Base-by-base conservation (phyloP, 352 stramenopile genomes). In the Globisporangium recalcitrans region DNA sequence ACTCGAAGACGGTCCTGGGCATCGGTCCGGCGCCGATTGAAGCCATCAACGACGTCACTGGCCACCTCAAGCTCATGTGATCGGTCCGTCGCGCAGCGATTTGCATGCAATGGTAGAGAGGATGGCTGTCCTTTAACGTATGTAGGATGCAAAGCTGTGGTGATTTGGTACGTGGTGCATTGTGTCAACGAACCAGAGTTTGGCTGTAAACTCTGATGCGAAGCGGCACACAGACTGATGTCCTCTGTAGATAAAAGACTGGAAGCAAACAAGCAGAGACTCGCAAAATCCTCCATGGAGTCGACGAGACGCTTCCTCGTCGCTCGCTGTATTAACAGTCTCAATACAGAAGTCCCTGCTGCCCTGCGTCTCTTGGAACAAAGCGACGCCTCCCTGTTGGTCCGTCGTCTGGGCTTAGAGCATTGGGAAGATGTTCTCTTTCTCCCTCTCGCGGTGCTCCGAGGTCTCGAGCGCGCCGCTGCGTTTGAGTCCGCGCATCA, bases 41-140 rank as follows among this genome's bases (percentile, higher is more conserved):
- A 26, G 79, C 66, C 29, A 78, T 95, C 60, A 76, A 95, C 62
- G 74, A 77, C 36, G 69, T 95, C 60, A 92, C 82, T 3, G 79
- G 79, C 31, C 86, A 92, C 67, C 81, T 95, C 62, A 95, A 93
- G 72, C 82, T 95, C 68, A 88, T 93, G 82, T 95, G 66, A 22
- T 2, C 22, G 19, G 36, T 4, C 32, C 44, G 2, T 16, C 14
- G 14, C 16, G 48, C 14, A n/a, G 36, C 7, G 36, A 7, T 44
- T 44, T 9, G 3, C 36, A 14, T 44, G 36, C 36, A 21, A n/a
- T 3, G 16, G 36, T 14, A 5, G 16, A 13, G 36, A n/a, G n/a
- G n/a, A 42, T 21, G 14, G n/a, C 36, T n/a, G 4, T 44, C 14
- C 36, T 14, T 14, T 44, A n/a, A 8, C 4, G 16, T n/a, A 21